Evolutionary conservation across 495 filamentous ascomycete genomes (phyloP).

Genomic region (Daldinia concentrica): DNA sequence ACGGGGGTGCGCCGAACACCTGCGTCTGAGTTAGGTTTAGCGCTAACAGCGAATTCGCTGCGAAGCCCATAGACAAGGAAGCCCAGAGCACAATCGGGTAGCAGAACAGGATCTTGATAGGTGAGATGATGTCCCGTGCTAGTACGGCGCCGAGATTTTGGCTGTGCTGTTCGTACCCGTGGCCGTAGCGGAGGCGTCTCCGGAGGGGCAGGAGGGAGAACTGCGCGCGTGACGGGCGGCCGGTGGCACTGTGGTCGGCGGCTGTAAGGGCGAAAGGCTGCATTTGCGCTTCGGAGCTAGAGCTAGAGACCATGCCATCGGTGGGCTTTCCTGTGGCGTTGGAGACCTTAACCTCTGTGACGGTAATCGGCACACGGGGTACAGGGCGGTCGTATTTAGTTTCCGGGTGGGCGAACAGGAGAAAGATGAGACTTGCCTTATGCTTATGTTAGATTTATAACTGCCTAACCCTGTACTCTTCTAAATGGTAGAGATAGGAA

Average conservation of each 20-base stretch:
- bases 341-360: not conserved
- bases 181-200: constrained; percentile 42
- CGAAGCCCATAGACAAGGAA: constrained; percentile 68
- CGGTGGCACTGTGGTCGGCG: constrained; percentile 52
- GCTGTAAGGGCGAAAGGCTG: constrained; percentile 22
- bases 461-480: not conserved
- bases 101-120: constrained; percentile 62
- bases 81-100: constrained; percentile 71
- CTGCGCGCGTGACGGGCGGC: constrained; percentile 62
- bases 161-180: constrained; percentile 39
- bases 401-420: constrained; percentile 56
- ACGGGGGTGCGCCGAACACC: constrained; percentile 67
- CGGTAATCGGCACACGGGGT: not conserved
- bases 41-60: constrained; percentile 65
- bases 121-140: constrained; percentile 56
- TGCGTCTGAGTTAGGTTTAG: constrained; percentile 71
- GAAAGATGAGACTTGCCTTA: constrained; percentile 38
- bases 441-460: constrained; percentile 44
- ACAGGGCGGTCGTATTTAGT: constrained; percentile 65
- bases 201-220: constrained; percentile 61
- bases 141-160: constrained; percentile 45
- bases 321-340: constrained; percentile 14
- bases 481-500: constrained; percentile 33
- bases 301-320: constrained; percentile 31
- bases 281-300: constrained; percentile 22